Percentiles rank a stretch among this genome's conserved stretches.
phyloP scores from a whole-genome alignment of 306 rosid genomes.

The Dryas drummondii region DNA sequence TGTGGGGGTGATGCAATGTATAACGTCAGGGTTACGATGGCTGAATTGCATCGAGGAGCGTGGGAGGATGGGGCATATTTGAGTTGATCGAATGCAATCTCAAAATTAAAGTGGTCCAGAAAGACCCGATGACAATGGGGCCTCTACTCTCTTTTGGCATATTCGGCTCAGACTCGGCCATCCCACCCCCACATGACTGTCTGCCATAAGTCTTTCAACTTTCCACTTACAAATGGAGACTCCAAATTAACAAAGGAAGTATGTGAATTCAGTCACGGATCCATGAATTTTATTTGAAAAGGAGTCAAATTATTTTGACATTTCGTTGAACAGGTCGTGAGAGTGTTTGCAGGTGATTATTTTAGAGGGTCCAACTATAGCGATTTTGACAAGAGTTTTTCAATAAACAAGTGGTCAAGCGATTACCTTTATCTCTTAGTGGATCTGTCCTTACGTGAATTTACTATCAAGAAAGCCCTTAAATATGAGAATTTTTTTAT shows the following conservation, averaged over 20 bases:
- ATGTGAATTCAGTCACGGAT: no score
- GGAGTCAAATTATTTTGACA: no score
- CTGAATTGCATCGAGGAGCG: constrained; percentile 20
- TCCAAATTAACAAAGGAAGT: no score
- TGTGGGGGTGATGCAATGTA: constrained; percentile 31
- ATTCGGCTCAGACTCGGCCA: constrained; percentile 10
- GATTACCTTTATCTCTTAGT: no score
- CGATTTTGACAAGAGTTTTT: no score
- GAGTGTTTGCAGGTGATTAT: no score
- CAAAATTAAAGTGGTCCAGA: constrained; percentile 33
- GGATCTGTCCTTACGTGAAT: no score
- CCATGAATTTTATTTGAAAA: no score
- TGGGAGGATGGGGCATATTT: constrained; percentile 21
- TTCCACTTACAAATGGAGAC: background rate
- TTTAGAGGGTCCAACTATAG: no score
- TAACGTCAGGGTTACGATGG: constrained; percentile 34
- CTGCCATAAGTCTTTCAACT: background rate
- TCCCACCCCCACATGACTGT: constrained; percentile 37
- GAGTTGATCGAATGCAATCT: constrained; percentile 24
- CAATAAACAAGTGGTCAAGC: fast-evolving
- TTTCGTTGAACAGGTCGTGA: no score
- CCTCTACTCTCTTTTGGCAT: constrained; percentile 12
- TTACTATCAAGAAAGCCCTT: no score
- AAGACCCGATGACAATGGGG: constrained; percentile 27
- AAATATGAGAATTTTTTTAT: no score